A percentile compares a stretch with the other conserved stretches of the same genome.
phyloP scores from a whole-genome alignment of 495 filamentous ascomycete species.

The Aspergillus avenaceus region DNA sequence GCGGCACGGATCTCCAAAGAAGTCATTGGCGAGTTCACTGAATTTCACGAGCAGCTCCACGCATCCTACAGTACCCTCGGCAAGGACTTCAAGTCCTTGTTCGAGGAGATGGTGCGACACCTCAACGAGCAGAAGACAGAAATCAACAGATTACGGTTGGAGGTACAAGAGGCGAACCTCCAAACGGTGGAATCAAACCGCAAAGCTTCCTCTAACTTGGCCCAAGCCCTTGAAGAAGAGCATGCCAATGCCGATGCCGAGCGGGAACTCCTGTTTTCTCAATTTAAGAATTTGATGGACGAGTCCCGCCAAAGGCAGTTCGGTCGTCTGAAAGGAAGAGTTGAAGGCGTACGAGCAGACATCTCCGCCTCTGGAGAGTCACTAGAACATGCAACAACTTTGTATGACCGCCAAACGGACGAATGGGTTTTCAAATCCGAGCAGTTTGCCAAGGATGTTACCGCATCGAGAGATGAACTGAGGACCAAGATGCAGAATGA shows the following conservation, averaged over 20 bases:
- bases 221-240: conserved; percentile 72
- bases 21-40: conserved; percentile 79
- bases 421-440: conserved; percentile 68
- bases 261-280: conserved; percentile 64
- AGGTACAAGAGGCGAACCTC: conserved; percentile 64
- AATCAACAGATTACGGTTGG: conserved; percentile 62
- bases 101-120: conserved; percentile 71
- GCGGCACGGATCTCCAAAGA: conserved; percentile 85
- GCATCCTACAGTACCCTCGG: conserved; percentile 82
- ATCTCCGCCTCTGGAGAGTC: conserved; percentile 56
- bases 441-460: conserved; percentile 64
- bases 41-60: conserved; percentile 79
- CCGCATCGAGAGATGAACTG: conserved; percentile 66
- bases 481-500: conserved; percentile 82
- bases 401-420: conserved; percentile 70
- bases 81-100: conserved; percentile 81
- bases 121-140: conserved; percentile 75
- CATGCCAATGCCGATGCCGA: conserved; percentile 68
- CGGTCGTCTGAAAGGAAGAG: conserved; percentile 59
- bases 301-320: conserved; percentile 69
- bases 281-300: conserved; percentile 73
- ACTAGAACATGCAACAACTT: conserved; percentile 58
- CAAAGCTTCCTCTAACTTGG: conserved; percentile 60
- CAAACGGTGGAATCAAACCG: conserved; percentile 62
- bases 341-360: conserved; percentile 57